phyloP scores from a whole-genome alignment of 768 basidiomycete genomes.

The Collybia sordida region DNA sequence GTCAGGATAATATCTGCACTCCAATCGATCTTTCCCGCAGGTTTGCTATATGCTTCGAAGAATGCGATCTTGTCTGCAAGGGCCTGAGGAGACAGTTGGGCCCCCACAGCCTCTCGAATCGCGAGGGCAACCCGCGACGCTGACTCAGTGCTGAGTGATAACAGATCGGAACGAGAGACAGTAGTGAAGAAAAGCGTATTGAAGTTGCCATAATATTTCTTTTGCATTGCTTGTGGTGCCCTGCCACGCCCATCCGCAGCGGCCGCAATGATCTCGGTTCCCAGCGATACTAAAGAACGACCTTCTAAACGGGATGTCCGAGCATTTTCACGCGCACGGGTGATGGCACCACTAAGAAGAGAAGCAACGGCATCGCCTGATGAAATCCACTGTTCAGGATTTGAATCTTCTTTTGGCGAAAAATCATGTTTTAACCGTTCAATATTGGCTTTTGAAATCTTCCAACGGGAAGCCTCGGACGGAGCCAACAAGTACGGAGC shows the following conservation, averaged over 20 bases:
- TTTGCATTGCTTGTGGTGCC: neutral
- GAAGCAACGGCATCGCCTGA: neutral
- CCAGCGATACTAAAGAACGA: neutral
- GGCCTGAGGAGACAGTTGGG: too few relatives aligned
- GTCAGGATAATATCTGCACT: neutral
- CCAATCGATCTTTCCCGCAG: neutral
- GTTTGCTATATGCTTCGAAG: neutral
- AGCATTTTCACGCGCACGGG: neutral
- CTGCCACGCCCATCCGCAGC: conserved; percentile 1
- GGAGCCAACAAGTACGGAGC: neutral
- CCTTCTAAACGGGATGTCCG: neutral
- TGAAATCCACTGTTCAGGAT: neutral
- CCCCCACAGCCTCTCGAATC: too few relatives aligned
- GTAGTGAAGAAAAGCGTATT: neutral
- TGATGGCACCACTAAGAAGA: neutral
- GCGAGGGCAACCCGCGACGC: too few relatives aligned
- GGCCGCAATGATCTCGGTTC: neutral
- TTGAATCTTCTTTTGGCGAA: neutral
- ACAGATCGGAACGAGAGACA: neutral
- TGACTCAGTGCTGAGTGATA: neutral
- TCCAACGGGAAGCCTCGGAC: neutral
- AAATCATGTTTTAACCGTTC: neutral
- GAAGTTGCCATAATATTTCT: neutral
- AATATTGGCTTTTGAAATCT: neutral
- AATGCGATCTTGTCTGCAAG: neutral